phyloP scores from a whole-genome alignment of 176 grass and related monocot species.

The Neostapfia colusana region DNA sequence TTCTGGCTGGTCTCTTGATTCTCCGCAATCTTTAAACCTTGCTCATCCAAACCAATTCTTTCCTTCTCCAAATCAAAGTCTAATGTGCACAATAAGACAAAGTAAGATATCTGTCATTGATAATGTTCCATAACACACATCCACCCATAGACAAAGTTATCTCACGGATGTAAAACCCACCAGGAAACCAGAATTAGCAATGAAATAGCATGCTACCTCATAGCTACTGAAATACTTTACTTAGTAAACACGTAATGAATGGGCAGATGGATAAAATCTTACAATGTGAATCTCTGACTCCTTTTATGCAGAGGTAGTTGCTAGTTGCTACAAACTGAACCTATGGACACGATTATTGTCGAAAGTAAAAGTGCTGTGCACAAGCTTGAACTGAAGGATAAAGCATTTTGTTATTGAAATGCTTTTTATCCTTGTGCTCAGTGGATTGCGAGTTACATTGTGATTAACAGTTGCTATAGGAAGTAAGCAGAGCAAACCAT shows the following conservation, averaged over 20 bases:
- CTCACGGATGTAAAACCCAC: neutral
- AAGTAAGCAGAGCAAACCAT: constrained; percentile 7
- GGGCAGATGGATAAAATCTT: neutral
- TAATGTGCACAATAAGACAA: constrained; percentile 33
- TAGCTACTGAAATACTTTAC: neutral
- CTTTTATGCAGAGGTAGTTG: neutral
- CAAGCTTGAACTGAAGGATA: constrained; percentile 9
- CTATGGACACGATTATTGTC: neutral
- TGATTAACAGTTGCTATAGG: neutral
- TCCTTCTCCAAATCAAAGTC: constrained; percentile 99
- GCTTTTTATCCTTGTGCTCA: neutral
- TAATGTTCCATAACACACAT: neutral
- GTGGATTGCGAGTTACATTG: neutral
- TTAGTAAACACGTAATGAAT: neutral
- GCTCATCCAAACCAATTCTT: constrained; percentile 93
- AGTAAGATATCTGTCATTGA: constrained; percentile 23
- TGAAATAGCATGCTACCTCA: neutral
- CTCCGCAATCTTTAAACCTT: constrained; percentile 94
- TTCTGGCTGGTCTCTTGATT: constrained; percentile 99
- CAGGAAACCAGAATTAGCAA: neutral
- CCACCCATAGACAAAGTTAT: neutral
- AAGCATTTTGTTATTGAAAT: neutral
- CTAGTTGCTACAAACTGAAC: neutral
- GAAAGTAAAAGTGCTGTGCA: neutral
- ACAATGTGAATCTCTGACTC: neutral